Percentiles rank a stretch among this genome's conserved stretches.
Conservation (phyloP, 768 basidiomycete species). For the Lentinula edodes region DNA sequence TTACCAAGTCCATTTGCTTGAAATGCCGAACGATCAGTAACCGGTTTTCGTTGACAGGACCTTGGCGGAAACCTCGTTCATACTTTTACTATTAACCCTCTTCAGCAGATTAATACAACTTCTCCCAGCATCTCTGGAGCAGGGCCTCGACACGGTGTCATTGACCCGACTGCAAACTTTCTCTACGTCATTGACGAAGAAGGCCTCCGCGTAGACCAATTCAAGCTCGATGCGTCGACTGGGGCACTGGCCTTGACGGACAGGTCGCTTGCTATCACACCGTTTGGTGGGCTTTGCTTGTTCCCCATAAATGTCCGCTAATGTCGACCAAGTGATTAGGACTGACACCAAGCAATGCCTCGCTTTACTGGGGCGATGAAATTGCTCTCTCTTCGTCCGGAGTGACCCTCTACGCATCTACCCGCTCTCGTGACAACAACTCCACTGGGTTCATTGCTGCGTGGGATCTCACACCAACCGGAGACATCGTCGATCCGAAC, state of each 20-base stretch:
- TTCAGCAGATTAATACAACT: constrained; percentile 4
- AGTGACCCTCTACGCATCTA: constrained; percentile 6
- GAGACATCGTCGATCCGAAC: constrained; percentile 3
- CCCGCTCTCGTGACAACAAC: constrained; percentile 1
- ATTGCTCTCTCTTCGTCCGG: constrained; percentile 14
- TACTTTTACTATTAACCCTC: constrained; percentile 11
- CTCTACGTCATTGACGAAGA: constrained; percentile 17
- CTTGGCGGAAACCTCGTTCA: constrained; percentile 15
- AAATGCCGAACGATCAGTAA: neutral
- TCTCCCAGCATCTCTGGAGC: constrained; percentile 9
- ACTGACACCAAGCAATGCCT: constrained; percentile 12
- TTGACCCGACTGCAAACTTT: constrained; percentile 9
- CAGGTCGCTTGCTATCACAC: constrained; percentile 13
- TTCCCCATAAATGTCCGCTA: no score
- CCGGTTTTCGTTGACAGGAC: constrained; percentile 7
- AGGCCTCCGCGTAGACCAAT: constrained; percentile 18
- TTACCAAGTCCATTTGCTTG: neutral
- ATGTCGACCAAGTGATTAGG: neutral
- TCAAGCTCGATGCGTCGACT: constrained; percentile 7
- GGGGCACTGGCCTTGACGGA: constrained; percentile 12
- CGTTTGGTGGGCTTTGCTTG: constrained; percentile 9
- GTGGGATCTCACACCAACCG: constrained; percentile 1
- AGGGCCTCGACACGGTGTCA: constrained; percentile 14
- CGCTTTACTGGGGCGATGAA: constrained; percentile 18
- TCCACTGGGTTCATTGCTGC: constrained; percentile 4